Evolutionary conservation across 768 basidiomycete species (phyloP).

Genomic region (Vishniacozyma victoriae): DNA sequence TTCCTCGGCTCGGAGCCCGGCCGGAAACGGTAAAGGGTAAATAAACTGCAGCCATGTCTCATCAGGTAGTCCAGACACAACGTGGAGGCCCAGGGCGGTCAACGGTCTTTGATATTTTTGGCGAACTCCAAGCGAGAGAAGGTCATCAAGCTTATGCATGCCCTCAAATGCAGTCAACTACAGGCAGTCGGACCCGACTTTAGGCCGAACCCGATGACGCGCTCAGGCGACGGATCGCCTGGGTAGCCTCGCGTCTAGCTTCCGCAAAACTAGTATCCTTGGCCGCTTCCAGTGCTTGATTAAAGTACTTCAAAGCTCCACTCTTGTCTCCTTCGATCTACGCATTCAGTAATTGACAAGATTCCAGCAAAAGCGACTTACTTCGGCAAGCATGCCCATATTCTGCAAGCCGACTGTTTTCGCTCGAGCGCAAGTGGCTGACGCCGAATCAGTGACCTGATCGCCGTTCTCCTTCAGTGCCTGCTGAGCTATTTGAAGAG

Average conservation of each 20-base stretch:
- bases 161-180: too few species aligned
- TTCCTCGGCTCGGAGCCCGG: too few species aligned
- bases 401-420: constrained; percentile 36
- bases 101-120: too few species aligned
- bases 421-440: constrained; percentile 30
- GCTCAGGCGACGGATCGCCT: constrained; percentile 30
- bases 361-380: constrained; percentile 23
- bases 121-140: too few species aligned
- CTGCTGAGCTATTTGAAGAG: constrained; percentile 32
- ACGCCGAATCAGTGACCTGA: constrained; percentile 4
- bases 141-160: too few species aligned
- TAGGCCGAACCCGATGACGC: not conserved
- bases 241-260: constrained; percentile 36
- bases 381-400: constrained; percentile 44
- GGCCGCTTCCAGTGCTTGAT: constrained; percentile 16
- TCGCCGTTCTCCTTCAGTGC: constrained; percentile 15
- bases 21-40: too few species aligned
- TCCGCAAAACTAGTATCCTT: constrained; percentile 34
- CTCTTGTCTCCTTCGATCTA: constrained; percentile 35
- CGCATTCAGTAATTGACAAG: not conserved
- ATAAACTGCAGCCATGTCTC: too few species aligned
- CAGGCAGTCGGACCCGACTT: too few species aligned
- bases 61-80: too few species aligned
- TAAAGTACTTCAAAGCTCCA: constrained; percentile 28
- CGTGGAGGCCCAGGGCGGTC: too few species aligned